Conservation (phyloP, 805 yeast genomes). For the Kazachstania africana region DNA sequence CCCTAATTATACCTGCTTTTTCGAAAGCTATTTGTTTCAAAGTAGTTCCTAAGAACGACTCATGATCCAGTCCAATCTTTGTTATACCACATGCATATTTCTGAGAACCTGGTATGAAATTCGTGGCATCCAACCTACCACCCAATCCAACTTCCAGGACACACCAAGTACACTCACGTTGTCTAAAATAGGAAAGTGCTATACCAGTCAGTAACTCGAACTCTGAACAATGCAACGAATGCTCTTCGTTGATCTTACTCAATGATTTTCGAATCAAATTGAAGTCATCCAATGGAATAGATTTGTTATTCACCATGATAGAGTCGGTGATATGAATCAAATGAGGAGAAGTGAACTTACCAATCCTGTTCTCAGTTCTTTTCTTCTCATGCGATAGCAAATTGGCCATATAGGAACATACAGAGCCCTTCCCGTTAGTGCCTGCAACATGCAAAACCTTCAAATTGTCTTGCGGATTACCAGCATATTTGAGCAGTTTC, state of each 20-base stretch:
- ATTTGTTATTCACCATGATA: constrained; percentile 49
- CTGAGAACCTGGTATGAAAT: constrained; percentile 41
- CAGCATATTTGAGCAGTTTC: constrained; percentile 37
- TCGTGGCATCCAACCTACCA: constrained; percentile 82
- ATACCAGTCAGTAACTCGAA: constrained; percentile 79
- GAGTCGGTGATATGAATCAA: constrained; percentile 63
- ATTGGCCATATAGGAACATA: constrained; percentile 69
- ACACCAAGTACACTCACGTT: constrained; percentile 54
- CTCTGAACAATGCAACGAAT: constrained; percentile 61
- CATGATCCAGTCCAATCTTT: constrained; percentile 81
- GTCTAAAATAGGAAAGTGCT: constrained; percentile 65
- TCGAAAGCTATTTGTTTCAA: constrained; percentile 56
- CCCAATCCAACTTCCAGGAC: constrained; percentile 93
- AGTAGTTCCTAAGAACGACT: constrained; percentile 57
- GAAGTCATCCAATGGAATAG: constrained; percentile 40
- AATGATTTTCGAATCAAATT: constrained; percentile 34
- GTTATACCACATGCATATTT: constrained; percentile 64
- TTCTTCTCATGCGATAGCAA: constrained; percentile 37
- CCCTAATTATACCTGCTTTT: constrained; percentile 71
- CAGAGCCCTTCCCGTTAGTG: constrained; percentile 94
- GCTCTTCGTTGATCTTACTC: constrained; percentile 26
- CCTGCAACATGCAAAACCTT: constrained; percentile 88
- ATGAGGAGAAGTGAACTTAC: constrained; percentile 88
- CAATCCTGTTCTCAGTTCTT: constrained; percentile 30
- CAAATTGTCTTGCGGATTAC: constrained; percentile 55